Conservation (phyloP, 2,329 filamentous ascomycete genomes). For the Alternaria hordeiaustralica region DNA sequence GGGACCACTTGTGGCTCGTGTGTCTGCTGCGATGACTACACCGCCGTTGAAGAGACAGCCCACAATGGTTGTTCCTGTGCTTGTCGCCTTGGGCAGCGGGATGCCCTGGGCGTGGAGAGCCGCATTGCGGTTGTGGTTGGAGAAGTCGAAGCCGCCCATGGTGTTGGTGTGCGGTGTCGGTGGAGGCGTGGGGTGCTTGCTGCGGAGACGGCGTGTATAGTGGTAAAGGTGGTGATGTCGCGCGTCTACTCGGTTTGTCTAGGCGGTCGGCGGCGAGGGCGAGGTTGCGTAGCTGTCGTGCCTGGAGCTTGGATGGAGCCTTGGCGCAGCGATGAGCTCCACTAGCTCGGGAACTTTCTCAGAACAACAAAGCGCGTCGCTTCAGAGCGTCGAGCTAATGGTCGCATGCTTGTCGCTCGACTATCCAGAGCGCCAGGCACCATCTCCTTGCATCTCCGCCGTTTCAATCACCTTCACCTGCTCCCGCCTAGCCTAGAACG, state of each 20-base stretch:
- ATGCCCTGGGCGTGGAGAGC: slow-evolving; percentile 93
- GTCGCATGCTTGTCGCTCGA: slow-evolving; percentile 30
- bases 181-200: not conserved
- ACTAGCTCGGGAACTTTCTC: slow-evolving; percentile 15
- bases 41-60: slow-evolving; percentile 96
- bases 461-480: slow-evolving; percentile 32
- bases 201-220: not conserved
- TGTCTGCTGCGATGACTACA: slow-evolving; percentile 98
- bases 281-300: slow-evolving; percentile 34
- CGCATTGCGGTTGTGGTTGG: slow-evolving; percentile 99
- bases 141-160: slow-evolving; percentile 86
- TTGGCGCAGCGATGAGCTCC: slow-evolving; percentile 15
- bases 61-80: slow-evolving; percentile 98
- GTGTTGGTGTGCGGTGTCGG: slow-evolving; percentile 42
- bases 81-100: slow-evolving; percentile 95
- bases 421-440: slow-evolving; percentile 26
- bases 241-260: not conserved
- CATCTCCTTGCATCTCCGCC: slow-evolving; percentile 6
- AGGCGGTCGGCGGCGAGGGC: slow-evolving; percentile 9
- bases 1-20: slow-evolving; percentile 92
- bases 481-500: slow-evolving; percentile 7
- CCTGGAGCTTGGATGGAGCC: slow-evolving; percentile 28
- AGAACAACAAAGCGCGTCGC: slow-evolving; percentile 25
- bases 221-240: not conserved
- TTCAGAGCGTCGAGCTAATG: slow-evolving; percentile 8